A percentile compares a stretch with the other conserved stretches of the same genome.
Conservation (phyloP, 768 basidiomycete species). For the Russula compacta region DNA sequence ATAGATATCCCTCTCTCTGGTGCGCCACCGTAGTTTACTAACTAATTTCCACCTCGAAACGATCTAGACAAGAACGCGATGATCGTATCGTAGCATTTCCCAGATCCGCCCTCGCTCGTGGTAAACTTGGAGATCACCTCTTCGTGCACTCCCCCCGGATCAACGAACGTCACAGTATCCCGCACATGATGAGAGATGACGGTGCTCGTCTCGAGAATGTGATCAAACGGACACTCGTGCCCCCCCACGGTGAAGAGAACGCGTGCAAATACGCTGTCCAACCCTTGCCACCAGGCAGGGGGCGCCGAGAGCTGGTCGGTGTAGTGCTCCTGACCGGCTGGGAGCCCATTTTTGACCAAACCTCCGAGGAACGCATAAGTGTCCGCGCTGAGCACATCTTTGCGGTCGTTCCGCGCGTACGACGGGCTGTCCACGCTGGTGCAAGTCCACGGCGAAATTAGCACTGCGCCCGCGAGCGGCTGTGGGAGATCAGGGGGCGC, state of each 20-base stretch:
- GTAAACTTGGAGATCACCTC: slow-evolving; percentile 1
- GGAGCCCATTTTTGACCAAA: not conserved
- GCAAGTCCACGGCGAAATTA: slow-evolving; percentile 2
- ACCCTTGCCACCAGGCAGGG: not conserved
- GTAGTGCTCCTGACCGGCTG: not conserved
- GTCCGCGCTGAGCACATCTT: not conserved
- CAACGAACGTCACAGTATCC: not conserved
- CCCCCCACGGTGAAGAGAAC: not conserved
- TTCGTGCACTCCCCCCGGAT: not conserved
- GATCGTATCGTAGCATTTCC: not conserved
- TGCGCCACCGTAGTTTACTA: not conserved
- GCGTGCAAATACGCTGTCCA: not conserved
- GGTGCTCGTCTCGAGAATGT: not conserved
- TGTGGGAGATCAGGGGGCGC: not conserved
- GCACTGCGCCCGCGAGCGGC: not conserved
- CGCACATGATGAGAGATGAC: not conserved
- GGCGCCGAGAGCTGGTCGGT: not conserved
- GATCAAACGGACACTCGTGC: not conserved
- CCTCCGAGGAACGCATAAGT: not conserved
- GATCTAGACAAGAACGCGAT: not conserved
- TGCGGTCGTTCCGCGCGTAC: not conserved
- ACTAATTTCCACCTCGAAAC: not conserved
- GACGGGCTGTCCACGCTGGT: not conserved
- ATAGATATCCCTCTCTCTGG: too few species aligned
- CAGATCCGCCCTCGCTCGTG: not conserved